phyloP scores from a whole-genome alignment of 169 alveolate genomes.

The Fabrea salina region DNA sequence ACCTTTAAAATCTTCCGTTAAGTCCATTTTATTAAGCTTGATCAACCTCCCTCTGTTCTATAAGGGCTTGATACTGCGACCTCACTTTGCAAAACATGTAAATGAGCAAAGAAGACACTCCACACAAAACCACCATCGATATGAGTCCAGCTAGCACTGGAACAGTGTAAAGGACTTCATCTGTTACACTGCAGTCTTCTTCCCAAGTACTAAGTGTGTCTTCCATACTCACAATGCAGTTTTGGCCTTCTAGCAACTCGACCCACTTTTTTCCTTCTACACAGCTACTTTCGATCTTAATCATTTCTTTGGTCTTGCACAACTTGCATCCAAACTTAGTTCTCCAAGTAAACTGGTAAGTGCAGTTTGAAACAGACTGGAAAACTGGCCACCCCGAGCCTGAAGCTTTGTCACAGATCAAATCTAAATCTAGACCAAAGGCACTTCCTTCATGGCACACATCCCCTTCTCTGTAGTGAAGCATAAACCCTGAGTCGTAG shows the following conservation, averaged over 20 bases:
- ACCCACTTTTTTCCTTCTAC: background rate
- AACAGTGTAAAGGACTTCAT: background rate
- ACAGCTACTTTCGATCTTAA: background rate
- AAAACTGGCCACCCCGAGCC: slow-evolving; percentile 27
- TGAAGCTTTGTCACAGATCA: slow-evolving; percentile 3
- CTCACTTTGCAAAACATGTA: background rate
- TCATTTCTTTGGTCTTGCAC: background rate
- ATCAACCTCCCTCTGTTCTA: background rate
- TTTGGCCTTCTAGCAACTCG: background rate
- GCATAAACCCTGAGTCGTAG: background rate
- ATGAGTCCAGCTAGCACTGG: slow-evolving; percentile 6
- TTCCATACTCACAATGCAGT: background rate
- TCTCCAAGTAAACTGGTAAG: background rate
- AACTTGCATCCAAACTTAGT: slow-evolving; percentile 19
- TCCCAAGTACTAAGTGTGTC: background rate
- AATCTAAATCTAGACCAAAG: background rate
- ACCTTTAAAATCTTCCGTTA: no score
- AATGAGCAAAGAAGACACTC: background rate
- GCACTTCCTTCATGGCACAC: background rate
- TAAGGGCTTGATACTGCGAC: background rate
- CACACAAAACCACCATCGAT: background rate
- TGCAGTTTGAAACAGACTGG: background rate
- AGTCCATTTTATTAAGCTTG: no score
- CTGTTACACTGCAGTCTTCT: background rate
- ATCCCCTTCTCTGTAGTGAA: slow-evolving; percentile 2